phyloP scores from a whole-genome alignment of 2,329 filamentous ascomycete genomes.

The Alternaria burnsii region DNA sequence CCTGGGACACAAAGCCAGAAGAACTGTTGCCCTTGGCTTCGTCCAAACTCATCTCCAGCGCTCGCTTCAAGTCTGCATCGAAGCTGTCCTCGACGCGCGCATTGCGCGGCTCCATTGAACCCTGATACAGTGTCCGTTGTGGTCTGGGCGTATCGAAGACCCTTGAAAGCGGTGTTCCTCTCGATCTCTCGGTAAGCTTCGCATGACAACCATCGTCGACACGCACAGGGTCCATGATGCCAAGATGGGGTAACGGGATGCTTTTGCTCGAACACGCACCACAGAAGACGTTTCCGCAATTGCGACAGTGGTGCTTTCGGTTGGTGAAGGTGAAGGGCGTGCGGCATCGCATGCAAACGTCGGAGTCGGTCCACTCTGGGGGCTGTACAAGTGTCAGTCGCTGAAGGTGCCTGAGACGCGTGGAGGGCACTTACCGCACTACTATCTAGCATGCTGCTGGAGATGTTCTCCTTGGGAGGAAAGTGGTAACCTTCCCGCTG shows the following conservation, averaged over 20 bases:
- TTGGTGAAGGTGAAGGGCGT: conserved; percentile 98
- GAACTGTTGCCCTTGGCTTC: conserved; percentile 80
- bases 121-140: conserved; percentile 69
- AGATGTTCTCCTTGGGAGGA: conserved; percentile 82
- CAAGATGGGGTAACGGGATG: conserved; percentile 87
- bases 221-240: conserved; percentile 87
- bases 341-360: conserved; percentile 97
- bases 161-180: conserved; percentile 53
- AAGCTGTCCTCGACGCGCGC: conserved; percentile 89
- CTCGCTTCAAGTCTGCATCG: conserved; percentile 92
- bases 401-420: background rate
- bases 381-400: conserved; percentile 64
- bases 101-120: conserved; percentile 87
- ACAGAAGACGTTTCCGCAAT: conserved; percentile 97
- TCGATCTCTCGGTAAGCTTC: conserved; percentile 80
- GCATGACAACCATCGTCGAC: conserved; percentile 96
- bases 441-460: conserved; percentile 98
- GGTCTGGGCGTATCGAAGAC: conserved; percentile 59
- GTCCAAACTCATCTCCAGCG: conserved; percentile 95
- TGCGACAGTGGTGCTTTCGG: conserved; percentile 96
- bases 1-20: conserved; percentile 74
- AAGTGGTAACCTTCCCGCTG: conserved; percentile 89
- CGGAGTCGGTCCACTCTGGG: conserved; percentile 96
- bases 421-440: conserved; percentile 74
- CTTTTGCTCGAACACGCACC: conserved; percentile 92